A percentile compares a stretch with the other conserved stretches of the same genome.
phyloP scores from a whole-genome alignment of 768 basidiomycete genomes.

The Cytidiella melzeri region DNA sequence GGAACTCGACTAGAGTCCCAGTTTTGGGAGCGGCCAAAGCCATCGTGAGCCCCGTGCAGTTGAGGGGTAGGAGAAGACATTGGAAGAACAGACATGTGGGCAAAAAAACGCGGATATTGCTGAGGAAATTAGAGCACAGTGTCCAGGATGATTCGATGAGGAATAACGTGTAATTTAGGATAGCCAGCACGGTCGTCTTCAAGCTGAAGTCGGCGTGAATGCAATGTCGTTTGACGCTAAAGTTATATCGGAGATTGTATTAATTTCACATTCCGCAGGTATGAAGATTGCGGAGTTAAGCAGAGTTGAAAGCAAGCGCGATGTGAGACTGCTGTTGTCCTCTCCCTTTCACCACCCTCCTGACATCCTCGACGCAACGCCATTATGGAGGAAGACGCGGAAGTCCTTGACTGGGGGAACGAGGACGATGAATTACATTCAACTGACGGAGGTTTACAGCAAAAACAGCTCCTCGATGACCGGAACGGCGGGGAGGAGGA shows the following conservation, averaged over 20 bases:
- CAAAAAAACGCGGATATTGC: neutral
- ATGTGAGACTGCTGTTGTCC: neutral
- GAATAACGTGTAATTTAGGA: too few species aligned
- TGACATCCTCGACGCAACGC: constrained; percentile 6
- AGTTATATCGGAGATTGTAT: too few species aligned
- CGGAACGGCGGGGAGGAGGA: constrained; percentile 32
- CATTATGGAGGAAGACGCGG: constrained; percentile 60
- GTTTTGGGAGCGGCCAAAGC: neutral
- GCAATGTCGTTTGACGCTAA: too few species aligned
- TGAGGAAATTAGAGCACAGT: too few species aligned
- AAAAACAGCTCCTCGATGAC: constrained; percentile 6
- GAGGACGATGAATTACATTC: constrained; percentile 34
- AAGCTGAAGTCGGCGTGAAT: neutral
- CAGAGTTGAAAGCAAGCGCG: neutral
- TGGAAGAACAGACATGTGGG: constrained; percentile 13
- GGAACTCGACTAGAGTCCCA: constrained; percentile 53
- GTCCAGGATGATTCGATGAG: too few species aligned
- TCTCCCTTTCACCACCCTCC: neutral
- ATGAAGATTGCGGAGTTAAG: neutral
- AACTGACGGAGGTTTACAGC: constrained; percentile 6
- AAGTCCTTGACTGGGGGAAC: constrained; percentile 66
- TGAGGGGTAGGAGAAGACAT: constrained; percentile 12
- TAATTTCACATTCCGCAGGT: neutral
- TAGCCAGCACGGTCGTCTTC: neutral
- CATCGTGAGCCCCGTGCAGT: constrained; percentile 2